These are phyloP conservation scores for Emergomyces orientalis DNA, from an alignment of 2,329 filamentous ascomycete species.

Conservation along the genomic window DNA sequence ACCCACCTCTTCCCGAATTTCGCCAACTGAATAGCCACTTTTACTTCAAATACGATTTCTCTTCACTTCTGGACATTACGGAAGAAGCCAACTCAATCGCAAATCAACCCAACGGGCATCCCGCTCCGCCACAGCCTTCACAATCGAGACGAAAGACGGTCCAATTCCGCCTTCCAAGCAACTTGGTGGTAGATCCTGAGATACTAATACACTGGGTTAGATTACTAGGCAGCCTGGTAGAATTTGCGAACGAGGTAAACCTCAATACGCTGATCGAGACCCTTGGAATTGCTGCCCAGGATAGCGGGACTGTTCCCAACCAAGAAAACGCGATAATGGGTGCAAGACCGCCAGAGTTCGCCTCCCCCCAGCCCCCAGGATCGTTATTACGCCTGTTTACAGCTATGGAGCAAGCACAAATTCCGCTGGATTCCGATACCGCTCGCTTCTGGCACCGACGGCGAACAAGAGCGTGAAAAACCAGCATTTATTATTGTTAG, in stretches of 20 bases:
- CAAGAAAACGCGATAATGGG: neutral
- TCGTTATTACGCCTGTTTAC: constrained; percentile 12
- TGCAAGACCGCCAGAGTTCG: constrained; percentile 2
- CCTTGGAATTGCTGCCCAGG: constrained; percentile 7
- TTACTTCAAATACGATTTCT: constrained; percentile 16
- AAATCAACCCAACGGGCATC: neutral
- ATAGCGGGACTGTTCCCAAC: neutral
- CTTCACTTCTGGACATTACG: constrained; percentile 13
- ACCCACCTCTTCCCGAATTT: constrained; percentile 4
- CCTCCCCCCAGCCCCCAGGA: constrained; percentile 11
- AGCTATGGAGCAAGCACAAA: constrained; percentile 11
- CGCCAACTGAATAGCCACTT: neutral
- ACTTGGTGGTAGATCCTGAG: constrained; percentile 13
- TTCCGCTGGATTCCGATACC: constrained; percentile 11
- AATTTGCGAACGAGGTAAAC: constrained; percentile 12
- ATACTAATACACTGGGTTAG: constrained; percentile 15
- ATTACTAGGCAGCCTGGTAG: constrained; percentile 13
- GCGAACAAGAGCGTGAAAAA: neutral
- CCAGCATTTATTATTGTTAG: neutral
- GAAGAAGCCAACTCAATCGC: neutral
- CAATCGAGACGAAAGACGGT: constrained; percentile 13
- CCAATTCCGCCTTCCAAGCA: constrained; percentile 14
- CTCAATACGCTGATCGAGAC: constrained; percentile 11
- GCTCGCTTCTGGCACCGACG: constrained; percentile 13
- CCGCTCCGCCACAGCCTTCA: neutral